Evolutionary conservation across 1,139 yeast genomes (phyloP), one percentile per base, ranked within the genome.

Genomic region (Diutina sp.): DNA sequence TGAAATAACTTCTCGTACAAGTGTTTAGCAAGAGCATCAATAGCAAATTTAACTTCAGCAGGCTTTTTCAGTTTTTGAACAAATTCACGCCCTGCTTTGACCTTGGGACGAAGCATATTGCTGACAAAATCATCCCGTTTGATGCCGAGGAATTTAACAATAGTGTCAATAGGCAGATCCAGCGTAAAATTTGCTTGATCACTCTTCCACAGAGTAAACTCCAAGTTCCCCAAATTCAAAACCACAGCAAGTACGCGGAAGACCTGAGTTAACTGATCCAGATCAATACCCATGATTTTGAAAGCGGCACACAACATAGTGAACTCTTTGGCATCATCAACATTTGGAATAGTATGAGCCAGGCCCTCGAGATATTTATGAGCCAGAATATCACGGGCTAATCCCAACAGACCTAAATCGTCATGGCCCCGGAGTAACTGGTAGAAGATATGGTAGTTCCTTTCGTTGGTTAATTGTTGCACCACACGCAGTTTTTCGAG

Each of bases 401-500:
- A 70, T 4, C 78, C 74, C 47, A 87, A 74, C 29, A 85, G 71
- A 44, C 82, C 73, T 7, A 73, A 73, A 5, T 71, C 71, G 1
- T 83, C 67, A 29, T 87, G 80, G 9, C 97, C 96, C 56, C 79
- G 74, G 44, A 95, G 71, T 52, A 95, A 71, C 66, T 95, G 98
- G 68, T 93, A 95, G 66, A 93, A 93, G 5, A 91, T 81, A 68
- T 93, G 99, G 67, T 93, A 93, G 67, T 91, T 93, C 67, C 99
- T 78, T 69, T 93, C 99, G 21, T 80, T 73, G 6, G 72, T 60
- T 55, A 86, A 82, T 69, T 90, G 98, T 54, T 80, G 73, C n/a
- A 90, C 87, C 18, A 95, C 97, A 64, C 99, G 82, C 8, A 97
- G 89, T 69, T 93, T 95, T 68, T 95, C 99, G 55, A 95, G 73